These are phyloP conservation scores for Geotrichum europaeum DNA, from an alignment of 1,139 yeast genomes.

Conservation along the genomic window DNA sequence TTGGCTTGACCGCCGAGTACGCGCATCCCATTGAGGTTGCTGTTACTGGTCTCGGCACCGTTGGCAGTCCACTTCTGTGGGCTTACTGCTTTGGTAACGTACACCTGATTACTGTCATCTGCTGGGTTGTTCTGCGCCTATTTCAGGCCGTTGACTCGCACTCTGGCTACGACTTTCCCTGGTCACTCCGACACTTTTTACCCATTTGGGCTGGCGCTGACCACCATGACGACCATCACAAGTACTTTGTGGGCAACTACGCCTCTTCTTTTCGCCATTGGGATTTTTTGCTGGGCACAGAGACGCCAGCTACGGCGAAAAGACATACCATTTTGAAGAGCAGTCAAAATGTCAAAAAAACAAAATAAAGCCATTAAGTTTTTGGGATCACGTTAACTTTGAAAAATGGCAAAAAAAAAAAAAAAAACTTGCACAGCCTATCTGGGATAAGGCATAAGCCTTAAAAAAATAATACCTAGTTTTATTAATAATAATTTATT, in stretches of 20 bases:
- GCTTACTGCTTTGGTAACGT: conserved; percentile 58
- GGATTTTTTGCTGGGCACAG: conserved; percentile 79
- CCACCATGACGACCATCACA: conserved; percentile 95
- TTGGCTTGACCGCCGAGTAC: conserved; percentile 92
- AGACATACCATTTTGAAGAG: conserved; percentile 41
- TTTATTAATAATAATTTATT: too few species aligned
- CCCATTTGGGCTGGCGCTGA: conserved; percentile 99
- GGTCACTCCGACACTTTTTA: conserved; percentile 83
- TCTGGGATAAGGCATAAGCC: too few species aligned
- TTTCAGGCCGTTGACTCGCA: conserved; percentile 96
- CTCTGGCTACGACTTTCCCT: conserved; percentile 95
- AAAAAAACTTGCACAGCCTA: too few species aligned
- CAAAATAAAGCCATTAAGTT: neutral
- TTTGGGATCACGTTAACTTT: neutral
- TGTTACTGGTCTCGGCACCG: conserved; percentile 87
- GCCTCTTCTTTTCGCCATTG: conserved; percentile 93
- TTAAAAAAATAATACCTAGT: too few species aligned
- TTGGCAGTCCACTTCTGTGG: conserved; percentile 79
- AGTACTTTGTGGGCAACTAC: conserved; percentile 81
- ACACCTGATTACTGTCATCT: conserved; percentile 75
- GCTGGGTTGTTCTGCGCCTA: conserved; percentile 84
- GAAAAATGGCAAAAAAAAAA: neutral
- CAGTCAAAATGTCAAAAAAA: neutral
- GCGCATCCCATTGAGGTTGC: conserved; percentile 94
- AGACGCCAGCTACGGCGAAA: conserved; percentile 47